phyloP scores from a whole-genome alignment of 208 protist species.

The Wallacemonas sp. region DNA sequence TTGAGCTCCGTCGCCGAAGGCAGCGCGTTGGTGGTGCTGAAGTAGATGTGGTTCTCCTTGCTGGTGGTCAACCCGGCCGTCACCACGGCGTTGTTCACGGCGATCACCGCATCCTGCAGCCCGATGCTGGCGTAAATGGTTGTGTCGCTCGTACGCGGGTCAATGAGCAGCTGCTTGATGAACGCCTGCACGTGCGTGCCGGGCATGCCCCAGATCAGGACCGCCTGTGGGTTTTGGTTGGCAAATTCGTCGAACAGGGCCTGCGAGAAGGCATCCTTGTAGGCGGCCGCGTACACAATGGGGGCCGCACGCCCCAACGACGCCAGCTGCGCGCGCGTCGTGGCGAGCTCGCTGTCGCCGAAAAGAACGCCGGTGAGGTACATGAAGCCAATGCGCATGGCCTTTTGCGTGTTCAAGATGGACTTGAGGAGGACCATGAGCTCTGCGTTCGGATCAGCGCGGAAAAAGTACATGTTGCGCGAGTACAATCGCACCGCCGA shows the following conservation, averaged over 20 bases:
- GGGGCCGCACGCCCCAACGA: constrained; percentile 6
- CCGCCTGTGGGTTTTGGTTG: constrained; percentile 40
- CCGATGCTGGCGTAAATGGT: constrained; percentile 30
- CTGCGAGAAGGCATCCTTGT: constrained; percentile 18
- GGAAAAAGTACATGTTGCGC: constrained; percentile 40
- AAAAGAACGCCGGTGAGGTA: constrained; percentile 38
- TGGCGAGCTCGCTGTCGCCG: constrained; percentile 31
- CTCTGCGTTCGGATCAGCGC: constrained; percentile 35
- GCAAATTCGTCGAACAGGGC: constrained; percentile 43
- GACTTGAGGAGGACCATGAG: constrained; percentile 35
- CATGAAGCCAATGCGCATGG: constrained; percentile 53
- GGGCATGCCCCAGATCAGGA: constrained; percentile 37
- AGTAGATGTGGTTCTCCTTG: constrained; percentile 35
- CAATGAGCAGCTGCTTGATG: constrained; percentile 23
- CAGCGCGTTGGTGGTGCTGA: constrained; percentile 36
- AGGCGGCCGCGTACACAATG: constrained; percentile 28
- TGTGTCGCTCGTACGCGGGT: constrained; percentile 30
- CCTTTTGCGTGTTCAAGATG: constrained; percentile 25
- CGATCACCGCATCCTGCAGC: constrained; percentile 24
- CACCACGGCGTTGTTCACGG: constrained; percentile 21
- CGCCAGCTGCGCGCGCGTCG: constrained; percentile 12
- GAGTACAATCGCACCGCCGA: constrained; percentile 38
- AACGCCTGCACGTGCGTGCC: constrained; percentile 33
- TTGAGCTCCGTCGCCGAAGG: constrained; percentile 23
- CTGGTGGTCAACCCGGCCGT: neutral